A percentile compares a stretch with the other conserved stretches of the same genome.
Evolutionary conservation across 805 yeast genomes (phyloP).

Genomic region (Pichia manshurica): DNA sequence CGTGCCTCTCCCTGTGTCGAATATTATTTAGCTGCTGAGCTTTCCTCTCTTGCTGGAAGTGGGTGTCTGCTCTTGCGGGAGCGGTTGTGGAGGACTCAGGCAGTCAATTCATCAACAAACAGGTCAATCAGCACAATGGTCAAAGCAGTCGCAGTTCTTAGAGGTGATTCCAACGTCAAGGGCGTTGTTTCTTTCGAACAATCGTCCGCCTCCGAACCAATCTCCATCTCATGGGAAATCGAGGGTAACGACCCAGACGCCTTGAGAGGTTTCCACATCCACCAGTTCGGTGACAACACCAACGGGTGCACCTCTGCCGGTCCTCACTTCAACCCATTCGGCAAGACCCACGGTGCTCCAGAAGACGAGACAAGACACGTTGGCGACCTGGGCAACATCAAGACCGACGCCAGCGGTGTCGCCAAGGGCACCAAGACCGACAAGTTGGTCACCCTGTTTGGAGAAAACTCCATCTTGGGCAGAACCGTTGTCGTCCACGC

Average conservation of each 20-base stretch:
- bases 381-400: constrained; percentile 94
- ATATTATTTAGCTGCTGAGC: too few species aligned
- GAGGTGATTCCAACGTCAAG: constrained; percentile 88
- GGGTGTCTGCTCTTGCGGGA: too few species aligned
- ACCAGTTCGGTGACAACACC: constrained; percentile 97
- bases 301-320: constrained; percentile 99
- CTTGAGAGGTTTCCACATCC: constrained; percentile 95
- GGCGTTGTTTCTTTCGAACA: constrained; percentile 90
- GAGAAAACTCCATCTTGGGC: constrained; percentile 84
- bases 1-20: too few species aligned
- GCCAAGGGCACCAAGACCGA: constrained; percentile 90
- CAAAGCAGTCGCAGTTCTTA: constrained; percentile 78
- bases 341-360: constrained; percentile 89
- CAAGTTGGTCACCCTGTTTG: constrained; percentile 69
- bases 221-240: constrained; percentile 83
- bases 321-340: constrained; percentile 92
- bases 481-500: constrained; percentile 94
- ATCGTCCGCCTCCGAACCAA: constrained; percentile 68
- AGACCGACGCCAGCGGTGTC: constrained; percentile 80
- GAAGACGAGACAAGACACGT: constrained; percentile 75
- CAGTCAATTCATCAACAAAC: too few species aligned
- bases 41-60: too few species aligned
- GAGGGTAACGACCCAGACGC: constrained; percentile 86
- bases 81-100: too few species aligned
- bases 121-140: constrained; percentile 5